These are phyloP conservation scores for Cinnamomum micranthum DNA, from an alignment of 164 flowering plant genomes.

Conservation along the genomic window DNA sequence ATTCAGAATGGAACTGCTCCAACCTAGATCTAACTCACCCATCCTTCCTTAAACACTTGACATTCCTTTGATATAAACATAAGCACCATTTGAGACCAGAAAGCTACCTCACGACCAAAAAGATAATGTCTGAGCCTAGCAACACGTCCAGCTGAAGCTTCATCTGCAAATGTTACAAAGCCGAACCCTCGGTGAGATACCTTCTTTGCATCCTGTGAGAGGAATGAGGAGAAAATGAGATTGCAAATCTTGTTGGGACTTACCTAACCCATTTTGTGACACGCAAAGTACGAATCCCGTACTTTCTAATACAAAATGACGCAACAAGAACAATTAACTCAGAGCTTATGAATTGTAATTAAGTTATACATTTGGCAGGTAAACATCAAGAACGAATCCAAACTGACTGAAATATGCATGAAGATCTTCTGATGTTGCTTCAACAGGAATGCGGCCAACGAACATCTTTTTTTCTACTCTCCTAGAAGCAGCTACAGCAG, in stretches of 20 bases:
- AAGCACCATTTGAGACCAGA: slow-evolving; percentile 1
- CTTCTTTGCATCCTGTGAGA: slow-evolving; percentile 17
- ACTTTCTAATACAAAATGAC: neutral
- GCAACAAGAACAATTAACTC: neutral
- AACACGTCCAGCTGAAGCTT: slow-evolving; percentile 23
- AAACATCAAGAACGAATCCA: slow-evolving; percentile 23
- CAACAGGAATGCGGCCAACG: slow-evolving; percentile 21
- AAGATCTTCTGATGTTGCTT: slow-evolving; percentile 23
- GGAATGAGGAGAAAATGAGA: neutral
- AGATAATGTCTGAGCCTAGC: slow-evolving; percentile 14
- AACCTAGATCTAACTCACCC: neutral
- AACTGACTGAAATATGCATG: slow-evolving; percentile 25
- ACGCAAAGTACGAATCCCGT: neutral
- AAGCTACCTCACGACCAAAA: slow-evolving; percentile 21
- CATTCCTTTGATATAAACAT: neutral
- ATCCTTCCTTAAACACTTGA: neutral
- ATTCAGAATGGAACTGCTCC: neutral
- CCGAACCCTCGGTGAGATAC: slow-evolving; percentile 20
- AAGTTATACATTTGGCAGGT: slow-evolving; percentile 21
- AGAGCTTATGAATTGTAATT: neutral
- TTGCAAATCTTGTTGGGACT: neutral
- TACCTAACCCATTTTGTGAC: neutral
- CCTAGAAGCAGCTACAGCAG: slow-evolving; percentile 7
- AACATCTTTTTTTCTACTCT: slow-evolving; percentile 17
- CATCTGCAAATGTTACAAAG: slow-evolving; percentile 24